Conservation (phyloP, 306 rosid genomes). For the Urtica urens region DNA sequence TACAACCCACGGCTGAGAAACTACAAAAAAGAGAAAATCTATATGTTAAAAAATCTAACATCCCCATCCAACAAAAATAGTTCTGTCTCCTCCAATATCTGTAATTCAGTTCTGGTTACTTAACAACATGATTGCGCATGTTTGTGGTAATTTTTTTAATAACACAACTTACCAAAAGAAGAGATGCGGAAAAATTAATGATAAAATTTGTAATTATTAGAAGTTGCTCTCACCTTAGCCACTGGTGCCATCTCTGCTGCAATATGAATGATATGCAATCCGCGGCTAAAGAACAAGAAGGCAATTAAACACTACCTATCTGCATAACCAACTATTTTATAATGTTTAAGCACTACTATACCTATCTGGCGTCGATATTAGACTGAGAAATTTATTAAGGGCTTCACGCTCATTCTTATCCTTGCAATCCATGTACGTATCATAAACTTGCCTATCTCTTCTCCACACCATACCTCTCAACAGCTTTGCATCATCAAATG, state of each 20-base stretch:
- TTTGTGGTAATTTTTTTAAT: no score
- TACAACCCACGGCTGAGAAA: no score
- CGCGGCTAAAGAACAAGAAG: constrained; percentile 55
- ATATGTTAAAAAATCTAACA: no score
- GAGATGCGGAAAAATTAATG: no score
- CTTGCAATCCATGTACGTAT: constrained; percentile 55
- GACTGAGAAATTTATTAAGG: constrained; percentile 54
- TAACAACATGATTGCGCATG: no score
- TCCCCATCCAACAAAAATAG: no score
- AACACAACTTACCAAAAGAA: no score
- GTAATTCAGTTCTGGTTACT: no score
- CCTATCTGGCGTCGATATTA: constrained; percentile 50
- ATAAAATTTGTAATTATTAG: no score
- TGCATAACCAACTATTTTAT: constrained; percentile 11
- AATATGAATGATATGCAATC: constrained; percentile 72
- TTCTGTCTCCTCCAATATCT: no score
- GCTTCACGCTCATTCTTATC: constrained; percentile 49
- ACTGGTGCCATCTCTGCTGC: constrained; percentile 99
- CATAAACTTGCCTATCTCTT: constrained; percentile 47
- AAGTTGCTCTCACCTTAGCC: constrained; percentile 64
- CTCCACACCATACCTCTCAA: constrained; percentile 85
- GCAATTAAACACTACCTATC: constrained; percentile 22
- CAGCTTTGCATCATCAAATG: constrained; percentile 44
- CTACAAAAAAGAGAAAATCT: no score
- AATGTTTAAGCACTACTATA: constrained; percentile 21